Evolutionary conservation across 225 moss, liverwort and hornwort species (phyloP), one percentile per base, ranked within the genome.

Genomic region (Physcomitrellopsis africana): DNA sequence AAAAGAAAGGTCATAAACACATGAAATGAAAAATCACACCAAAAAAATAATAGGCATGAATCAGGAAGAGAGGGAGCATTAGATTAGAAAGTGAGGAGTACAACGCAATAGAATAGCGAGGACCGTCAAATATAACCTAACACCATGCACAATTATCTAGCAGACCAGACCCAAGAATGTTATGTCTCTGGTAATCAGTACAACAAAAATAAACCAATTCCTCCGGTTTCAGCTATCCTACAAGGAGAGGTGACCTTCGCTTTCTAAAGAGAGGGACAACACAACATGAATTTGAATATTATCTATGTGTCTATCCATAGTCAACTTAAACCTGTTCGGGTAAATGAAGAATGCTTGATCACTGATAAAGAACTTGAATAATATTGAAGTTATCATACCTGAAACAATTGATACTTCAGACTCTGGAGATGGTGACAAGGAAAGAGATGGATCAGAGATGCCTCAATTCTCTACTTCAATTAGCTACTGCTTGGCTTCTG

Each of bases 401-500:
- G 84, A 84, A 60, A 72, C 54, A 64, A 74, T 64, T 77, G 84
- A 63, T 53, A 74, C 23, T 82, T 80, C 83, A 55, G 84, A 51
- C 45, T 68, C 71, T 66, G 83, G 63, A 65, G 81, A 60, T 59
- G 91, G 85, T 77, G 89, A 84, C 70, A 80, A 47, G 45, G 92
- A 77, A 80, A 60, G 68, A 70, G 76, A 64, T 74, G 76, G 76
- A 71, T 73, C 77, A 68, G 75, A 45, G 29, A 65, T 72, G 45
- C 68, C 79, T 62, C 78, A 55, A 81, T 64, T 65, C 76, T 83
- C 56, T 60, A 81, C 76, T 70, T 96, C 92, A 56, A 87, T 79
- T 67, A 88, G 84, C 76, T 96, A 93, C 70, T 87, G 70, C 81
- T 96, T 19, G 83, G 71, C 62, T 83, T n/a, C 8, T 53, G 82